Percentiles rank a stretch among this genome's conserved stretches.
These are phyloP conservation scores for Diutina mesorugosa DNA, from an alignment of 1,139 yeast genomes.

Conservation along the genomic window DNA sequence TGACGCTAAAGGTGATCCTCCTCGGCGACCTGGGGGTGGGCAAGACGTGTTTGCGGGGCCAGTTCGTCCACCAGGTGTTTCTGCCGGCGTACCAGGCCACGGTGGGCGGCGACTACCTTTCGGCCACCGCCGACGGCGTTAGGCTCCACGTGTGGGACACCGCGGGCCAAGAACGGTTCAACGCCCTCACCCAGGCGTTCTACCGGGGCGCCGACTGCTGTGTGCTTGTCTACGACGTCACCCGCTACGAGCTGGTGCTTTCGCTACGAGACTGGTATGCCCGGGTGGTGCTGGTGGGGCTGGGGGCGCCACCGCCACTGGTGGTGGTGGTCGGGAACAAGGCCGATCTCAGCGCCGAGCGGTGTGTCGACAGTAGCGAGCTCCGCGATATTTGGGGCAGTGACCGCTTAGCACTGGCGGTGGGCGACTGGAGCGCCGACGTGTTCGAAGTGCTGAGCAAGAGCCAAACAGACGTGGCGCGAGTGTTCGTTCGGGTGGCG, in stretches of 20 bases:
- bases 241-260: slow-evolving; percentile 43
- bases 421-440: slow-evolving; percentile 27
- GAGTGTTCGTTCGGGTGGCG: slow-evolving; percentile 31
- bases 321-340: slow-evolving; percentile 47
- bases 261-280: slow-evolving; percentile 38
- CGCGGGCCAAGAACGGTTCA: slow-evolving; percentile 97
- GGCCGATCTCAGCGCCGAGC: slow-evolving; percentile 23
- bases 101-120: slow-evolving; percentile 90
- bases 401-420: slow-evolving; percentile 15
- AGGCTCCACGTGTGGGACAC: slow-evolving; percentile 91
- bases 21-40: slow-evolving; percentile 55
- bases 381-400: slow-evolving; percentile 23
- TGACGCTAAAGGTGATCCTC: slow-evolving; percentile 36
- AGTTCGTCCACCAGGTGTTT: slow-evolving; percentile 44
- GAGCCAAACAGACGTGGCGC: slow-evolving; percentile 21
- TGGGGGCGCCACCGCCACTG: slow-evolving; percentile 30
- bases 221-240: slow-evolving; percentile 88
- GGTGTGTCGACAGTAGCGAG: slow-evolving; percentile 29
- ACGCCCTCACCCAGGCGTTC: slow-evolving; percentile 92
- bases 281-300: slow-evolving; percentile 38
- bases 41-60: slow-evolving; percentile 46
- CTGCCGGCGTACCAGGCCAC: slow-evolving; percentile 50
- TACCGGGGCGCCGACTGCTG: slow-evolving; percentile 98
- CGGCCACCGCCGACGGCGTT: slow-evolving; percentile 38
- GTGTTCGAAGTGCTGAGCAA: slow-evolving; percentile 34